Conservation (phyloP, 1,284 basidiomycete species). For the Ganoderma lucidum region DNA sequence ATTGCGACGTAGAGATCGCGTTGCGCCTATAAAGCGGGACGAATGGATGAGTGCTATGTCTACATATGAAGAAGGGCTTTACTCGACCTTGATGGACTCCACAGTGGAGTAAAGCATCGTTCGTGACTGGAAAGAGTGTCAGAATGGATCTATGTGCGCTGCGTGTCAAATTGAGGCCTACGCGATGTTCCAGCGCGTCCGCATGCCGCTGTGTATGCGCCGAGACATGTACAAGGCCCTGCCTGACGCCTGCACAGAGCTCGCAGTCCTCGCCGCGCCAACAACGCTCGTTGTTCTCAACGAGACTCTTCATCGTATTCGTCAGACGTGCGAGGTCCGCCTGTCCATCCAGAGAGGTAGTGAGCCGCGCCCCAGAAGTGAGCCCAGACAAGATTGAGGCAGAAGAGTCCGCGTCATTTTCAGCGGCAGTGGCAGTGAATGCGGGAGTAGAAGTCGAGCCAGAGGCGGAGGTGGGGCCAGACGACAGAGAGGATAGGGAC, state of each 20-base stretch:
- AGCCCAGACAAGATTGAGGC: constrained; percentile 40
- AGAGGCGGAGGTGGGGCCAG: constrained; percentile 14
- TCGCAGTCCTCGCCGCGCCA: constrained; percentile 87
- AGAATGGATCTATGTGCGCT: constrained; percentile 10
- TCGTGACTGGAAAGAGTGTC: constrained; percentile 55
- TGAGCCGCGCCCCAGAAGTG: constrained; percentile 32
- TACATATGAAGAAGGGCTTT: neutral
- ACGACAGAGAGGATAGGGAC: constrained; percentile 41
- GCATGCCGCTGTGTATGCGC: constrained; percentile 78
- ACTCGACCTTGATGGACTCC: constrained; percentile 74
- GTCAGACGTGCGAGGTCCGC: constrained; percentile 85
- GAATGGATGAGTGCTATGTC: constrained; percentile 26
- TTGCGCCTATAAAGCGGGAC: constrained; percentile 61
- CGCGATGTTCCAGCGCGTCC: constrained; percentile 81
- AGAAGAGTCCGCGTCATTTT: constrained; percentile 28
- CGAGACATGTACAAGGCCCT: constrained; percentile 74
- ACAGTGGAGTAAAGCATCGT: constrained; percentile 69
- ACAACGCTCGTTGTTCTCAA: constrained; percentile 78
- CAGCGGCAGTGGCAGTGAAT: constrained; percentile 37
- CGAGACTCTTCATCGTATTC: constrained; percentile 80
- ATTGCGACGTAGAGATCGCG: constrained; percentile 89
- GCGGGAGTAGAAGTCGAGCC: constrained; percentile 43
- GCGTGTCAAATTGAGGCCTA: constrained; percentile 48
- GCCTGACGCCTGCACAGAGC: constrained; percentile 80
- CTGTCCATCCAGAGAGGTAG: constrained; percentile 54